phyloP scores from a whole-genome alignment of 1,284 basidiomycete species.

The Boletus sp. region DNA sequence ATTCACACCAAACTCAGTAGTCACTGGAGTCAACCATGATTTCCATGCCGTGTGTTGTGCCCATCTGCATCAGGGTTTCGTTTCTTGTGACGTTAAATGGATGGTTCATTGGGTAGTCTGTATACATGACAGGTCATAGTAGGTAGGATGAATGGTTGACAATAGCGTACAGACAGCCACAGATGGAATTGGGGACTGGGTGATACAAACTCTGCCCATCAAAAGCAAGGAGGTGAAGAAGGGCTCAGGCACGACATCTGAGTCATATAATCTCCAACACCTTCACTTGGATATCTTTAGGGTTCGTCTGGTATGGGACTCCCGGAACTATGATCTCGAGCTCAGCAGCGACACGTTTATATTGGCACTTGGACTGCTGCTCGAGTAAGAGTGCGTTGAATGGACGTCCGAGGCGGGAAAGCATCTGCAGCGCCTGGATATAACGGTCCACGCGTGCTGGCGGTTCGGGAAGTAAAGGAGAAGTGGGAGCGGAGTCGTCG shows the following conservation, averaged over 20 bases:
- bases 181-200: too few species aligned
- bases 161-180: too few species aligned
- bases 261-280: conserved; percentile 1
- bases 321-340: not conserved
- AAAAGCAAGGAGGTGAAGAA: not conserved
- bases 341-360: not conserved
- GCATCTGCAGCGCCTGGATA: conserved; percentile 14
- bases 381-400: conserved; percentile 14
- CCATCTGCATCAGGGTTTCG: too few species aligned
- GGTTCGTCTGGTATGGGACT: not conserved
- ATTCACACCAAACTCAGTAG: too few species aligned
- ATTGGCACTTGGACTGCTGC: conserved; percentile 1
- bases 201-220: too few species aligned
- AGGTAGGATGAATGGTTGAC: too few species aligned
- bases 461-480: not conserved
- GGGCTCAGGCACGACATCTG: not conserved
- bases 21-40: too few species aligned
- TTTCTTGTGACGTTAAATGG: too few species aligned
- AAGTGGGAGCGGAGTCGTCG: not conserved
- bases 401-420: conserved; percentile 15
- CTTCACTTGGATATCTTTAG: not conserved
- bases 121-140: too few species aligned
- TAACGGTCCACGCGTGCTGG: not conserved
- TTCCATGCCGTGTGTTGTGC: too few species aligned
- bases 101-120: too few species aligned